Percentiles rank a stretch among this genome's conserved stretches.
These are phyloP conservation scores for Gloeophyllum trabeum DNA, from an alignment of 768 basidiomycete genomes.

Conservation along the genomic window DNA sequence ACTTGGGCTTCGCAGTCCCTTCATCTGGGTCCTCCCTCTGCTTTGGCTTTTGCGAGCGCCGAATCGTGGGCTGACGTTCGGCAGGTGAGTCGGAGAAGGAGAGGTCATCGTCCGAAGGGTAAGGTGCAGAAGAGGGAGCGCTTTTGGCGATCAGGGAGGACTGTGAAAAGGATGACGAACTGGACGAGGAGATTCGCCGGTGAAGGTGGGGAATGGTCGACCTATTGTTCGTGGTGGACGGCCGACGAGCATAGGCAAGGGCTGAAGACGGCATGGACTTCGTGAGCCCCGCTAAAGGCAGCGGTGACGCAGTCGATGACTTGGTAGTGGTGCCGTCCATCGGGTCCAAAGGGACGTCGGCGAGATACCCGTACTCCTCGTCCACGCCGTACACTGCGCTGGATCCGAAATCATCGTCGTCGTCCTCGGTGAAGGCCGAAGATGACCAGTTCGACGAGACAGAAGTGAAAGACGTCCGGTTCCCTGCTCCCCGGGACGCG, in stretches of 20 bases:
- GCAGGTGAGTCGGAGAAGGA: neutral
- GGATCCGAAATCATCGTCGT: constrained; percentile 35
- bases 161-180: constrained; percentile 20
- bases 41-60: constrained; percentile 12
- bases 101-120: constrained; percentile 29
- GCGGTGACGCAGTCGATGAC: constrained; percentile 14
- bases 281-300: constrained; percentile 17
- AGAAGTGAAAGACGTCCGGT: constrained; percentile 46
- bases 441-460: constrained; percentile 61
- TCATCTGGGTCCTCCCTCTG: constrained; percentile 16
- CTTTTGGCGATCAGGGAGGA: constrained; percentile 13
- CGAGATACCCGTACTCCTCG: constrained; percentile 21
- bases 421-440: constrained; percentile 55
- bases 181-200: constrained; percentile 37
- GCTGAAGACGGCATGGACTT: constrained; percentile 21
- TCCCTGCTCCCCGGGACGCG: constrained; percentile 6
- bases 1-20: constrained; percentile 27
- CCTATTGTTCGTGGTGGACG: constrained; percentile 60
- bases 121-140: constrained; percentile 18
- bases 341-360: constrained; percentile 23
- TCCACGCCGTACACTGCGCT: constrained; percentile 16
- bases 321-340: constrained; percentile 30
- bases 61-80: constrained; percentile 21
- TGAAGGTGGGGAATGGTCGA: constrained; percentile 49
- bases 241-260: constrained; percentile 56